Conservation (phyloP, 257 asterid genomes). For the Solanum raphanifolium region DNA sequence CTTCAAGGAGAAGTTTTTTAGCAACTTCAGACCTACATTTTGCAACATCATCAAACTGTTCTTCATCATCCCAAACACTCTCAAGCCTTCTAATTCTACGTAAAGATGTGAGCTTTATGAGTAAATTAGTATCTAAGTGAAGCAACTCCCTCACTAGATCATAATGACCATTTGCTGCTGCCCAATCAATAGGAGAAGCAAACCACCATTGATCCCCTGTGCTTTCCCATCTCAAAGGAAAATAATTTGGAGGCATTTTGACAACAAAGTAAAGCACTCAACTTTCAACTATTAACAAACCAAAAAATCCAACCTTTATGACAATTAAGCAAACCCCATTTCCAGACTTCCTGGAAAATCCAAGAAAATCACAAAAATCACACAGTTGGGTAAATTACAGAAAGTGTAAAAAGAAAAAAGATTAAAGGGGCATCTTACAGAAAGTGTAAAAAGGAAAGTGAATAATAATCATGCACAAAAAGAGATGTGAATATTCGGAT, state of each 20-base stretch:
- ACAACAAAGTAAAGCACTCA: neutral
- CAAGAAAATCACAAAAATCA: neutral
- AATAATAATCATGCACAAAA: conserved; percentile 3
- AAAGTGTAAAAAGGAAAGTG: conserved; percentile 4
- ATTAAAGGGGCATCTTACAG: conserved; percentile 2
- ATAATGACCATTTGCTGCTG: conserved; percentile 95
- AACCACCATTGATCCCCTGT: conserved; percentile 96
- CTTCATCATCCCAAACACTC: conserved; percentile 83
- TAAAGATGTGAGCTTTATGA: conserved; percentile 74
- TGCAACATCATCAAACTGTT: conserved; percentile 43
- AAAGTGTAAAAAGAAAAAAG: conserved; percentile 4
- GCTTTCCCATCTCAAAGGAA: conserved; percentile 87
- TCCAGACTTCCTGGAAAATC: neutral
- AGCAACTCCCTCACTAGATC: conserved; percentile 74
- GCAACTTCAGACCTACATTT: conserved; percentile 65
- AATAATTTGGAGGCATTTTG: conserved; percentile 35
- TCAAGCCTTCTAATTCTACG: conserved; percentile 77
- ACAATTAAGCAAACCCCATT: neutral
- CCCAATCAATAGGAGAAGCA: conserved; percentile 94
- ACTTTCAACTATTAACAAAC: neutral
- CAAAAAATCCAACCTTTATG: neutral
- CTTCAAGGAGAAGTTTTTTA: conserved; percentile 42
- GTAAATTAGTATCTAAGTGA: conserved; percentile 67
- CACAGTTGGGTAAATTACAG: neutral
- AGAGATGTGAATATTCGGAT: conserved; percentile 8